Evolutionary conservation across 2,329 filamentous ascomycete genomes (phyloP).

Genomic region (Lachnum nothofagi): DNA sequence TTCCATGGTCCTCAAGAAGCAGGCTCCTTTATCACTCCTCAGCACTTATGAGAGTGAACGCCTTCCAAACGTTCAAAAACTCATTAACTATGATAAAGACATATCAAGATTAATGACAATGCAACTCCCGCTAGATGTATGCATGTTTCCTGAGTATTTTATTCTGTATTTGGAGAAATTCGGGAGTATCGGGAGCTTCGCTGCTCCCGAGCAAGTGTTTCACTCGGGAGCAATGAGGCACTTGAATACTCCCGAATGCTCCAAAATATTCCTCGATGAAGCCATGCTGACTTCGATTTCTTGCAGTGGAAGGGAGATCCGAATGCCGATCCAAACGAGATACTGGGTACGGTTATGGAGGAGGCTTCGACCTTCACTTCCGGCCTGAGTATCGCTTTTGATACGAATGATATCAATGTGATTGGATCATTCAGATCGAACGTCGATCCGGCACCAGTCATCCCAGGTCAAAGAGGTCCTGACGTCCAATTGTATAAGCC

Average conservation of each 20-base stretch:
- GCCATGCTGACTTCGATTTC: too few relatives aligned
- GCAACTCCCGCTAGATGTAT: too few relatives aligned
- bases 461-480: slow-evolving; percentile 41
- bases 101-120: slow-evolving; percentile 38
- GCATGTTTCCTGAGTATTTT: too few relatives aligned
- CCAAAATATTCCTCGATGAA: too few relatives aligned
- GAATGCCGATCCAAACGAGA: slow-evolving; percentile 38
- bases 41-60: slow-evolving; percentile 51
- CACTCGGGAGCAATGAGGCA: too few relatives aligned
- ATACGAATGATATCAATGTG: slow-evolving; percentile 42
- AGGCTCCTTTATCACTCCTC: slow-evolving; percentile 40
- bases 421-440: slow-evolving; percentile 22
- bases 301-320: slow-evolving; percentile 39
- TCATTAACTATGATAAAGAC: slow-evolving; percentile 39
- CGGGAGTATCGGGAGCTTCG: too few relatives aligned
- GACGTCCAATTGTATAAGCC: slow-evolving; percentile 43
- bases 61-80: slow-evolving; percentile 36
- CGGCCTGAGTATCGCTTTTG: slow-evolving; percentile 55
- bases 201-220: too few relatives aligned
- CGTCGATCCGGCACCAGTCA: slow-evolving; percentile 21
- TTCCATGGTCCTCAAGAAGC: slow-evolving; percentile 42
- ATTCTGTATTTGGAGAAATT: too few relatives aligned
- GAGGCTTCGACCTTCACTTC: slow-evolving; percentile 58
- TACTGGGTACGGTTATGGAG: slow-evolving; percentile 51
- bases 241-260: too few relatives aligned